phyloP scores from a whole-genome alignment of 805 yeast species.

The Starmerella davenportii region DNA sequence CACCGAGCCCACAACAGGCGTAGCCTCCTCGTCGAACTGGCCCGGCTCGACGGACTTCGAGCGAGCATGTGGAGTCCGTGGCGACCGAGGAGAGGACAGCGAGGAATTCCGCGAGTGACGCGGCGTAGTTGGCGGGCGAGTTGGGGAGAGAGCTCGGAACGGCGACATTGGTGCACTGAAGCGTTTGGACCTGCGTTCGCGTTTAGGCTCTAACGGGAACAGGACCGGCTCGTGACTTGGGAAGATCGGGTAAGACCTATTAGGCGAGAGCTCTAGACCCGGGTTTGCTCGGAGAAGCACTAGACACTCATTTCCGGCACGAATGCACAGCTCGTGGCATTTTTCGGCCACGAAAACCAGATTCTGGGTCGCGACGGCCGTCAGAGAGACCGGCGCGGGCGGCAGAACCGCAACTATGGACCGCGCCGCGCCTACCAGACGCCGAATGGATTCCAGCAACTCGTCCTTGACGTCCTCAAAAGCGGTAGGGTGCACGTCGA shows the following conservation, averaged over 20 bases:
- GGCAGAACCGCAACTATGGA: conserved; percentile 21
- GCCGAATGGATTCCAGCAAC: conserved; percentile 21
- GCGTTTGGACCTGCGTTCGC: no score
- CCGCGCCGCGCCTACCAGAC: conserved; percentile 24
- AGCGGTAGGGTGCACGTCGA: conserved; percentile 20
- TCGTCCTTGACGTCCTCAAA: conserved; percentile 22
- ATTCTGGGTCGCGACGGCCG: conserved; percentile 15
- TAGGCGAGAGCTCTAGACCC: conserved; percentile 18
- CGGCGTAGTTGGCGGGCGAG: not conserved
- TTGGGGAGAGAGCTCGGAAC: no score
- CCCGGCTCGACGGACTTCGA: not conserved
- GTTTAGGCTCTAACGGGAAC: no score
- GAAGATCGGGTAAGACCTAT: conserved; percentile 20
- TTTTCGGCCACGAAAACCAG: conserved; percentile 19
- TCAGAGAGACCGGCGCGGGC: conserved; percentile 11
- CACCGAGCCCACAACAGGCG: no score
- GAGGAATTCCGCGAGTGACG: not conserved
- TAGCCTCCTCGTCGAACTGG: not conserved
- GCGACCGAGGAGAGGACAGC: not conserved
- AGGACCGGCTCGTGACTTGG: not conserved
- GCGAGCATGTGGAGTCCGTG: not conserved
- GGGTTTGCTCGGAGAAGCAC: conserved; percentile 19
- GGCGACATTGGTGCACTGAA: no score
- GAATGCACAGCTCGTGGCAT: conserved; percentile 20
- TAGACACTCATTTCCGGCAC: conserved; percentile 7